phyloP scores from a whole-genome alignment of 2,329 filamentous ascomycete species.

The Exophiala bonariae region DNA sequence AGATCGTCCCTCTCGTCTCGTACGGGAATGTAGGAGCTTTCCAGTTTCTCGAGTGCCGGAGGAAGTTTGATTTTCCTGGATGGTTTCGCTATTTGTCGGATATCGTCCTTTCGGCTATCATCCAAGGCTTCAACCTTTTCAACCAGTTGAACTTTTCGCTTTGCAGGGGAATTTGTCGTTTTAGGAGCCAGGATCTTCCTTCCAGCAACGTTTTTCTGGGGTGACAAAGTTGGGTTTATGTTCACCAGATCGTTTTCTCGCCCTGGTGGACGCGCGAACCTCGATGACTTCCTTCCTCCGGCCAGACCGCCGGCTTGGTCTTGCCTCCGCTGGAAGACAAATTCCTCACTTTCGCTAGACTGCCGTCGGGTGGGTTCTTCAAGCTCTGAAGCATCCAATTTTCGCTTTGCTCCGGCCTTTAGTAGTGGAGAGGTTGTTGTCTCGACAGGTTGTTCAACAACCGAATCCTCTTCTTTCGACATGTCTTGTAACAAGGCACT shows the following conservation, averaged over 20 bases:
- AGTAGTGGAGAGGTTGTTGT: conserved; percentile 9
- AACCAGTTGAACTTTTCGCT: conserved; percentile 18
- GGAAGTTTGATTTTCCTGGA: conserved; percentile 8
- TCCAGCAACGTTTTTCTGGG: conserved; percentile 13
- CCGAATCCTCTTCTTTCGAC: conserved; percentile 35
- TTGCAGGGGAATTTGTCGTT: conserved; percentile 29
- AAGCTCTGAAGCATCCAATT: conserved; percentile 25
- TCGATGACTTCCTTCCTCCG: conserved; percentile 20
- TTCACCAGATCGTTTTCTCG: conserved; percentile 15
- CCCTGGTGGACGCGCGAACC: conserved; percentile 23
- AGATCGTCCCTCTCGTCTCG: conserved; percentile 6
- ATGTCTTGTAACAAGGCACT: conserved; percentile 46
- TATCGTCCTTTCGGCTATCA: conserved; percentile 7
- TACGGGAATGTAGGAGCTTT: background rate
- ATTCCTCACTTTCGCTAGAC: conserved; percentile 19
- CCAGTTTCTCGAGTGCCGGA: conserved; percentile 1
- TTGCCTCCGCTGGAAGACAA: conserved; percentile 26
- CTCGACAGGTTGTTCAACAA: conserved; percentile 6
- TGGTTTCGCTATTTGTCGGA: background rate
- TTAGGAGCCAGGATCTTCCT: conserved; percentile 28
- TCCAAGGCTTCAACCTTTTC: conserved; percentile 14
- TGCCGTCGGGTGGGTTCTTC: conserved; percentile 15
- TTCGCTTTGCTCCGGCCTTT: conserved; percentile 27
- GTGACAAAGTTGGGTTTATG: conserved; percentile 8
- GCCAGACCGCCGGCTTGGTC: background rate